These are phyloP conservation scores for Paracamarosporium sp. DNA, from an alignment of 2,329 filamentous ascomycete genomes.

Conservation along the genomic window DNA sequence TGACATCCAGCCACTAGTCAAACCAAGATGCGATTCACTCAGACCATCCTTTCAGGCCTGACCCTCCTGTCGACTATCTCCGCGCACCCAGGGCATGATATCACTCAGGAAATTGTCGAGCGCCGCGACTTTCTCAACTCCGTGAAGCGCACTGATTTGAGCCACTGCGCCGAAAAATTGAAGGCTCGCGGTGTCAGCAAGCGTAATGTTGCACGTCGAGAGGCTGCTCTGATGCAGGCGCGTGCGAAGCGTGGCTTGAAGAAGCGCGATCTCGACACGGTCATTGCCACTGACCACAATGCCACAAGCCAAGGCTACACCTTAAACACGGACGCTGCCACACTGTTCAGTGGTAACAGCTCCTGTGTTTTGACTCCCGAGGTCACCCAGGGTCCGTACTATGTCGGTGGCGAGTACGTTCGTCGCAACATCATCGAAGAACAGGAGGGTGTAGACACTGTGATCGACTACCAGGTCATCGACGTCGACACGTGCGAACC, in stretches of 20 bases:
- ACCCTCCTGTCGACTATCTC: background rate
- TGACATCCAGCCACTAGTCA: background rate
- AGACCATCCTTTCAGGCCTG: background rate
- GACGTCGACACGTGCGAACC: conserved; percentile 60
- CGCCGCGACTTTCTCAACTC: conserved; percentile 27
- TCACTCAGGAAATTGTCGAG: conserved; percentile 11
- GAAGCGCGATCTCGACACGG: conserved; percentile 14
- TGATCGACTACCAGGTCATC: conserved; percentile 58
- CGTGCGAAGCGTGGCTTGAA: conserved; percentile 30
- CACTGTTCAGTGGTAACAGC: conserved; percentile 30
- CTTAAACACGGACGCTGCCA: conserved; percentile 16
- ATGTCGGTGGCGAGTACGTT: conserved; percentile 56
- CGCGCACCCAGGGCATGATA: conserved; percentile 9
- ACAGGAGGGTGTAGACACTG: conserved; percentile 54
- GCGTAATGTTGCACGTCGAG: conserved; percentile 48
- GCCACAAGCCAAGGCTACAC: conserved; percentile 16
- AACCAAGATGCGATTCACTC: conserved; percentile 1
- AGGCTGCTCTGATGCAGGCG: conserved; percentile 42
- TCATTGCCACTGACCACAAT: conserved; percentile 22
- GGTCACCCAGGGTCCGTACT: conserved; percentile 30
- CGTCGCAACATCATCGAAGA: conserved; percentile 55
- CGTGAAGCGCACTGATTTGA: conserved; percentile 40
- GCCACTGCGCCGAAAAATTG: conserved; percentile 45
- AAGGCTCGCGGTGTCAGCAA: conserved; percentile 43
- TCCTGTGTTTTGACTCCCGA: conserved; percentile 32